These are phyloP conservation scores for Erythrophleum fordii DNA, from an alignment of 306 rosid genomes.

Conservation along the genomic window DNA sequence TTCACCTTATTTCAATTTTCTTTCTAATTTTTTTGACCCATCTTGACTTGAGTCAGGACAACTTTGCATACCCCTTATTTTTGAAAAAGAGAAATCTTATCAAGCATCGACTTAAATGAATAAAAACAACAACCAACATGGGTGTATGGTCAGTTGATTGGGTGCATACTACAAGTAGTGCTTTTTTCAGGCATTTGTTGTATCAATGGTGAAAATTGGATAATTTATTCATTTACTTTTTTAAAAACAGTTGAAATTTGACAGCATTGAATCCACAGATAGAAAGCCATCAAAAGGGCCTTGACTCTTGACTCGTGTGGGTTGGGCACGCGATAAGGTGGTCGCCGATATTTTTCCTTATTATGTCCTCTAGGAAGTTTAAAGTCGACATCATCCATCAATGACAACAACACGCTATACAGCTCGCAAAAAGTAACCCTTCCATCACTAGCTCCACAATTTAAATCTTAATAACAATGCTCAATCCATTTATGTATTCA, in stretches of 20 bases:
- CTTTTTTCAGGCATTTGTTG: no score
- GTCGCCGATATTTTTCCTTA: constrained; percentile 13
- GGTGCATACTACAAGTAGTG: no score
- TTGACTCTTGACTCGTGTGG: neutral
- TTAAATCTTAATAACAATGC: neutral
- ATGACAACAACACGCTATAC: neutral
- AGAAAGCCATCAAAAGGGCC: neutral
- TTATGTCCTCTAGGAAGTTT: neutral
- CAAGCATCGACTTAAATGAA: no score
- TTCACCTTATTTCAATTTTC: no score
- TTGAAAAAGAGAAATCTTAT: neutral
- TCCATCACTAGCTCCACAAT: neutral
- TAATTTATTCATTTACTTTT: neutral
- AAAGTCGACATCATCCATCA: constrained; percentile 24
- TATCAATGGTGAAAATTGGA: neutral
- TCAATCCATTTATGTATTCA: neutral
- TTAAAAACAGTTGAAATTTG: no score
- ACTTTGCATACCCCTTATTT: no score
- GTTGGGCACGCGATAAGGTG: constrained; percentile 25
- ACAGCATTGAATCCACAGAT: no score
- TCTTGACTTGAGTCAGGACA: no score
- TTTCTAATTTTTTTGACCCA: no score
- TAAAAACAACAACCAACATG: no score
- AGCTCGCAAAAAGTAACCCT: constrained; percentile 19
- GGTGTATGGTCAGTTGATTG: no score